These are phyloP conservation scores for Starmerella bombi DNA, from an alignment of 805 yeast genomes.

Conservation along the genomic window DNA sequence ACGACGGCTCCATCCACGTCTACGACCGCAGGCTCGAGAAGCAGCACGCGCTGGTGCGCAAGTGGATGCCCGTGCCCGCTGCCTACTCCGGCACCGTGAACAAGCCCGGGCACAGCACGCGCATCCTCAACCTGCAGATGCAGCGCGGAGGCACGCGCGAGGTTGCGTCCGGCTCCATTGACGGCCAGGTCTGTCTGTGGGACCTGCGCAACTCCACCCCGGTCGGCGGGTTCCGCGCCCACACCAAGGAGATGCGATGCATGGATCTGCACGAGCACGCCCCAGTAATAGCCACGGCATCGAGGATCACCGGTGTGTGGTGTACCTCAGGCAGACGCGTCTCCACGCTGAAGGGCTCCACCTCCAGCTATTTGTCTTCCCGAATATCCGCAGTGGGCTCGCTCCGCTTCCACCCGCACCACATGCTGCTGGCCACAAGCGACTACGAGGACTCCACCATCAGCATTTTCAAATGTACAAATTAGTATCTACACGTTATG, in stretches of 20 bases:
- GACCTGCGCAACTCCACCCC: conserved; percentile 65
- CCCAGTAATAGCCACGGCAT: conserved; percentile 81
- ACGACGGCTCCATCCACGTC: conserved; percentile 76
- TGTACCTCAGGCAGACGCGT: conserved; percentile 70
- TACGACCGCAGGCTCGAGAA: conserved; percentile 82
- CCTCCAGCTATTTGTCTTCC: conserved; percentile 25
- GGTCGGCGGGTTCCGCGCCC: conserved; percentile 51
- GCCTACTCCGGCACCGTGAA: not conserved
- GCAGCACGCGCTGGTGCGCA: conserved; percentile 69
- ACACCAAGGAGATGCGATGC: conserved; percentile 42
- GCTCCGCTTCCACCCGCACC: conserved; percentile 77
- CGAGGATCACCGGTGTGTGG: conserved; percentile 66
- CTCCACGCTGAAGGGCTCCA: conserved; percentile 36
- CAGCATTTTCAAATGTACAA: conserved; percentile 11
- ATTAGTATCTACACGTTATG: not conserved
- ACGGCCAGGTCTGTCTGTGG: conserved; percentile 80
- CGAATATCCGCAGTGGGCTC: conserved; percentile 43
- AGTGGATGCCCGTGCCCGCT: conserved; percentile 41
- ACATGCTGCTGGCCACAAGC: conserved; percentile 82
- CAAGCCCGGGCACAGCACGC: conserved; percentile 30
- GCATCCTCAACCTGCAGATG: conserved; percentile 74
- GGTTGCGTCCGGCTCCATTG: conserved; percentile 61
- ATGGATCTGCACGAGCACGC: conserved; percentile 92
- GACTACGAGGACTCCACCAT: conserved; percentile 23
- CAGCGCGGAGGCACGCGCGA: conserved; percentile 95